Percentiles rank a stretch among this genome's conserved stretches.
These are phyloP conservation scores for Chlorophyllum brunneum DNA, from an alignment of 768 basidiomycete species.

Conservation along the genomic window DNA sequence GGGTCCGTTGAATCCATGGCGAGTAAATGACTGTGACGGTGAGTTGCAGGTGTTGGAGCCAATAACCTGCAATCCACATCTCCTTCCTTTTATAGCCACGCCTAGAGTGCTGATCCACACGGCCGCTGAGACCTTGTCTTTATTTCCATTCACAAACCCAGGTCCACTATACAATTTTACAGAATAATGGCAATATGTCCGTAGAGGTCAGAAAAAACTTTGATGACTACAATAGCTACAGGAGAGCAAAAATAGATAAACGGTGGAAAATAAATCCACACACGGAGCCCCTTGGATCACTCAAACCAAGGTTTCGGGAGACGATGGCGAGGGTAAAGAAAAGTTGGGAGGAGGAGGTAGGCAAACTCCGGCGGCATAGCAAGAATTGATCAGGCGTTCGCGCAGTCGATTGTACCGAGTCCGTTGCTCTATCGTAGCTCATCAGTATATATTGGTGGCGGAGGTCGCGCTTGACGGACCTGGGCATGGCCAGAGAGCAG, in stretches of 20 bases:
- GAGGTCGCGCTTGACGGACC: constrained; percentile 35
- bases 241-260: constrained; percentile 1
- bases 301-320: constrained; percentile 25
- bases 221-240: background rate
- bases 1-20: constrained; percentile 14
- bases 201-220: too few species aligned
- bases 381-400: constrained; percentile 42
- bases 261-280: constrained; percentile 2
- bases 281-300: constrained; percentile 13
- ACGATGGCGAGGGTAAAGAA: constrained; percentile 24
- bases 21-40: background rate
- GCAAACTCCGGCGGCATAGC: constrained; percentile 41
- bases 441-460: constrained; percentile 11
- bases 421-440: constrained; percentile 42
- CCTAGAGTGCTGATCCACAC: background rate
- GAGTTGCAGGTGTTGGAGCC: constrained; percentile 1
- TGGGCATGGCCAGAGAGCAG: constrained; percentile 60
- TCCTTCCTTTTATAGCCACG: constrained; percentile 6
- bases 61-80: constrained; percentile 5
- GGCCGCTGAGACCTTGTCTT: too few species aligned
- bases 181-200: background rate
- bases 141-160: too few species aligned
- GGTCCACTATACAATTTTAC: too few species aligned
- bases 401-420: constrained; percentile 43
- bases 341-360: constrained; percentile 39